Base-by-base conservation (phyloP, 2,329 filamentous ascomycete genomes). In the Tolypocladium nubicola region DNA sequence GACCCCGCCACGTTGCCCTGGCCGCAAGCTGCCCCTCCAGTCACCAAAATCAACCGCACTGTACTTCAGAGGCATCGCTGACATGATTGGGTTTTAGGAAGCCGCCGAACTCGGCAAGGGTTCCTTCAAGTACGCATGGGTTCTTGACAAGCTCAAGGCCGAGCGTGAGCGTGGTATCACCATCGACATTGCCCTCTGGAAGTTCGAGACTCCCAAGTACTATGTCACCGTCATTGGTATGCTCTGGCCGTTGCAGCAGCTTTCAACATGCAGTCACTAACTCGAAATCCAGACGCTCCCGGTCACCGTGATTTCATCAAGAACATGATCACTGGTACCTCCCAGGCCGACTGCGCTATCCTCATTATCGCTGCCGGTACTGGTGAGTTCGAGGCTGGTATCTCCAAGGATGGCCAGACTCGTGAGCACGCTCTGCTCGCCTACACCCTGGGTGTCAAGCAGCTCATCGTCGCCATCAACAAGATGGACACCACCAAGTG, bases 81-180 rank as follows among this genome's bases (percentile, higher is more conserved):
- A 47, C 57, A 19, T 35, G 30, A 4, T 52, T 53, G 40, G 53
- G 66, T 59, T 59, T 77, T 69, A 95, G 91, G 93, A 97, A 92
- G 94, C 94, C 75, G 91, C 92, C 79, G 91, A 97, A 80, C 85
- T 97, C 76, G 94, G 94, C 77, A 99, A 99, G 89, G 94, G 94
- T 84, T 97, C 93, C 77, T 99, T 99, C 93, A 99, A 99, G 87
- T 99, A 99, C 82, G 94, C 93, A 72, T 97, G 94, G 94, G 94
- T 99, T 79, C 87, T 99, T 78, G 94, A 99, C 91, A 99, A 99
- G 84, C 89, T 99, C 75, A 97, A 99, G 90, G 91, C 94, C 76
- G 94, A 99, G 90, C 94, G 94, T 91, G 94, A 97, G 87, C 94
- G 94, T 91, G 94, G 94, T 96, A 99, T 99, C 90, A 99, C 94